phyloP scores from a whole-genome alignment of 2,329 filamentous ascomycete genomes.

The Ceratocystis huliohia region DNA sequence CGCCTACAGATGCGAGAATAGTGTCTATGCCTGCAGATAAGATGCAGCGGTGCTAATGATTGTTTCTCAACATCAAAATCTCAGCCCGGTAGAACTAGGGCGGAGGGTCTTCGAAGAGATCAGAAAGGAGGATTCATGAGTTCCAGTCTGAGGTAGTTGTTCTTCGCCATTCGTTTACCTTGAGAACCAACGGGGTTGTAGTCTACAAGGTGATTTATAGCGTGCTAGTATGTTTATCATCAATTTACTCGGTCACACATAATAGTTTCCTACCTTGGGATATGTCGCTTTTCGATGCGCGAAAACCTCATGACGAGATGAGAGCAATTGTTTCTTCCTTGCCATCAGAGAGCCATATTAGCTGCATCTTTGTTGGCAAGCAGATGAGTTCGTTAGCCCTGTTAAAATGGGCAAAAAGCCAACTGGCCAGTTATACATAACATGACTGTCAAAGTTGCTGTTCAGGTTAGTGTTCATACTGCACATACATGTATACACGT shows the following conservation, averaged over 20 bases:
- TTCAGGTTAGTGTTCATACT: background rate
- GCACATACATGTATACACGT: background rate
- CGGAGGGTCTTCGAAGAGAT: constrained; percentile 72
- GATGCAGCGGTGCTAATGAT: background rate
- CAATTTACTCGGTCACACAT: background rate
- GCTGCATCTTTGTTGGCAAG: background rate
- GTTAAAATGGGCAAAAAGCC: too few relatives aligned
- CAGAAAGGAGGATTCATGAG: constrained; percentile 38
- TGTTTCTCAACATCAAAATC: constrained; percentile 85
- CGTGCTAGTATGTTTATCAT: background rate
- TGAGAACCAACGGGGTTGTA: constrained; percentile 52
- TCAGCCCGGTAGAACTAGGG: constrained; percentile 48
- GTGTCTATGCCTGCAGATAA: background rate
- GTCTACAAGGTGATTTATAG: constrained; percentile 22
- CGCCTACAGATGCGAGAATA: background rate
- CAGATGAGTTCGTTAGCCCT: too few relatives aligned
- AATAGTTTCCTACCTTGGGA: too few relatives aligned
- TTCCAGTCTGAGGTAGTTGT: constrained; percentile 37
- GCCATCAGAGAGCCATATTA: background rate
- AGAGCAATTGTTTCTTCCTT: background rate
- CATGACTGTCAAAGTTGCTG: background rate
- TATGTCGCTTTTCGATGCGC: too few relatives aligned
- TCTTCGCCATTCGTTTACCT: constrained; percentile 95
- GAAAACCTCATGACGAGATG: too few relatives aligned
- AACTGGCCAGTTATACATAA: too few relatives aligned